Base-by-base conservation (phyloP, 2,329 filamentous ascomycete species). In the Verticillium nonalfalfae region DNA sequence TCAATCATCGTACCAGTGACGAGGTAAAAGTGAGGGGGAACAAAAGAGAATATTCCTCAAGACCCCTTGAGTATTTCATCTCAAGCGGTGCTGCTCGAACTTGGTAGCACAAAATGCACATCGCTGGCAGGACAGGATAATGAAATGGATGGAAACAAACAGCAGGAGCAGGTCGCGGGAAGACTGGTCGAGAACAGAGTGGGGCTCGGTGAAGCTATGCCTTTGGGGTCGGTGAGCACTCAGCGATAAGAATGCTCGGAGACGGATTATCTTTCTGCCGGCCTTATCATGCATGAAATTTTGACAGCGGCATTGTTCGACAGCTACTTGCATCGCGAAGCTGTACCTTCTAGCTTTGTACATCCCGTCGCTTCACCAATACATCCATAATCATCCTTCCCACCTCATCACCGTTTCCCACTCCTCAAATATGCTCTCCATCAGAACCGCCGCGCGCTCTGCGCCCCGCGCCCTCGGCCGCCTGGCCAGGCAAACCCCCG, bases 391-490 rank as follows among this genome's bases (percentile, higher is more conserved):
- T 63, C 62, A 68, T 63, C 63, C 63, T 60, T 31, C 50, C 60
- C 57, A 61, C 61, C 65, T 62, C 57, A 56, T 63, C 60, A 39
- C 64, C 57, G 55, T 56, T 52, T 9, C 60, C 57, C 34, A 62
- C 54, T 59, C 61, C 15, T 40, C 75, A 84, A 70, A 66, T 5
- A 93, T 93, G 90, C 79, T 92, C 72, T 88, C 89, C 67, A 78
- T 91, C 67, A 83, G 89, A 74, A 78, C 81, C 63, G 73, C 89
- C 66, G 81, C 84, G 71, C 88, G 90, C 73, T 83, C 86, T 58
- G 84, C 87, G 72, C 88, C 90, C 68, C 85, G 88, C 72, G 80
- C 81, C 62, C 69, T 89, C 60, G 78, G 83, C 68, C 85, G 88
- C 68, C 71, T 89, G 65, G 74, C 78, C 61, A 76, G 82, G 68